These are phyloP conservation scores for Termitomyces sp. DNA, from an alignment of 768 basidiomycete genomes.

Conservation along the genomic window DNA sequence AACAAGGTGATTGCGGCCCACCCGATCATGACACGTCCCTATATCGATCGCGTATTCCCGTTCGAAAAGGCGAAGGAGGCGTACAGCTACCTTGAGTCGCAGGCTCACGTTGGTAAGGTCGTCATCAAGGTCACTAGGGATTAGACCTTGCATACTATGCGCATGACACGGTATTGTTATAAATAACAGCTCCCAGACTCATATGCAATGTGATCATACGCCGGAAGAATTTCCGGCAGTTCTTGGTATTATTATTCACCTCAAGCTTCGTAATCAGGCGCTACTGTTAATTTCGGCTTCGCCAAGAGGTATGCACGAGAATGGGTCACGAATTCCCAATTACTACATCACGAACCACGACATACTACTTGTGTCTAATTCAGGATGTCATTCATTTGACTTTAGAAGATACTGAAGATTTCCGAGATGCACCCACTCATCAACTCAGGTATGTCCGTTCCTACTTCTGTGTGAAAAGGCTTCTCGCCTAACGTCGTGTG, in stretches of 20 bases:
- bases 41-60: conserved; percentile 56
- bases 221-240: neutral
- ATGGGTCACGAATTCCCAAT: neutral
- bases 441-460: no score
- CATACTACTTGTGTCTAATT: no score
- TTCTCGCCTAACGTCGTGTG: no score
- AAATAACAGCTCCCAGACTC: neutral
- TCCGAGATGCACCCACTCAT: no score
- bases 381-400: neutral
- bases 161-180: neutral
- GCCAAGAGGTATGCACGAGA: neutral
- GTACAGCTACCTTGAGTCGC: conserved; percentile 50
- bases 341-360: neutral
- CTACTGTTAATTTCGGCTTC: neutral
- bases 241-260: neutral
- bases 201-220: neutral
- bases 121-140: conserved; percentile 43
- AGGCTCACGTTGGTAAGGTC: conserved; percentile 62
- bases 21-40: conserved; percentile 42
- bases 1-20: conserved; percentile 45
- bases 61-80: conserved; percentile 55
- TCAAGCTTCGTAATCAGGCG: neutral
- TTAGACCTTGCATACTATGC: neutral
- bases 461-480: no score
- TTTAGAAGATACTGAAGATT: no score